A percentile compares a stretch with the other conserved stretches of the same genome.
phyloP scores from a whole-genome alignment of 768 basidiomycete species.

The Arthromyces matolae region DNA sequence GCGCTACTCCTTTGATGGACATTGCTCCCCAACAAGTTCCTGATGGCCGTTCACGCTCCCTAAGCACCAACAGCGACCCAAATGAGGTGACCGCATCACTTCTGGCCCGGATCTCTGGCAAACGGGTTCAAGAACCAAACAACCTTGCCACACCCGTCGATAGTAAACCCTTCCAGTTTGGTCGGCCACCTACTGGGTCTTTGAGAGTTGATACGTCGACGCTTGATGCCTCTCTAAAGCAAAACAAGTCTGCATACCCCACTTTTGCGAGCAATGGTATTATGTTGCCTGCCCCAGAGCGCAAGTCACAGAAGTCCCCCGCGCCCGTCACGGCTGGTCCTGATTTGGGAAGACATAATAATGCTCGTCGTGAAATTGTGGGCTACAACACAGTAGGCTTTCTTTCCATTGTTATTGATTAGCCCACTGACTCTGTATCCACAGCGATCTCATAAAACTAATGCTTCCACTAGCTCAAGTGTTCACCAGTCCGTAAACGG shows the following conservation, averaged over 20 bases:
- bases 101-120: constrained; percentile 70
- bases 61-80: constrained; percentile 76
- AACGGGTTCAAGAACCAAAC: constrained; percentile 52
- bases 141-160: constrained; percentile 53
- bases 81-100: constrained; percentile 70
- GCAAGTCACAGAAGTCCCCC: constrained; percentile 61
- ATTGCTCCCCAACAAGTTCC: constrained; percentile 46
- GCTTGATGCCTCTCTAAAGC: constrained; percentile 55
- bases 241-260: constrained; percentile 87
- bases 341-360: constrained; percentile 76
- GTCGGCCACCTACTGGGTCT: constrained; percentile 64
- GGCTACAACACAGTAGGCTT: constrained; percentile 65
- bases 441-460: constrained; percentile 45
- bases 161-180: constrained; percentile 50
- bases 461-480: constrained; percentile 42
- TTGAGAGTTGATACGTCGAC: constrained; percentile 73
- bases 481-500: constrained; percentile 77
- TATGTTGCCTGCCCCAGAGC: constrained; percentile 55
- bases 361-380: constrained; percentile 68
- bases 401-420: not conserved
- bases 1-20: constrained; percentile 31
- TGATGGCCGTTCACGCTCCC: constrained; percentile 61
- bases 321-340: constrained; percentile 83
- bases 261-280: constrained; percentile 60
- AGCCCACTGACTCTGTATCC: constrained; percentile 21